phyloP scores from a whole-genome alignment of 2,329 filamentous ascomycete species.

The Penicillium olsonii region DNA sequence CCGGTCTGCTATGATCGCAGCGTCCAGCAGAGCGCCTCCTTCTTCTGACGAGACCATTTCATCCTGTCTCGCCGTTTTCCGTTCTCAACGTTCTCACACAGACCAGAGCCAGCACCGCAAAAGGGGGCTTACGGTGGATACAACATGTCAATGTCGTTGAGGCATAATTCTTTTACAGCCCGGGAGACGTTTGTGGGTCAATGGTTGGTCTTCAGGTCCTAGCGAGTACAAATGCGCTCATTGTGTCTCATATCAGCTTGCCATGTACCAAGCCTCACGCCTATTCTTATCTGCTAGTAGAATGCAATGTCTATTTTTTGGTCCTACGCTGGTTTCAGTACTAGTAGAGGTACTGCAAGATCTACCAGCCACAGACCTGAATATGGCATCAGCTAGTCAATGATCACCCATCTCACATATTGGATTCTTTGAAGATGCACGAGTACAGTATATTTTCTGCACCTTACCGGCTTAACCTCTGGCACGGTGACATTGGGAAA shows the following conservation, averaged over 20 bases:
- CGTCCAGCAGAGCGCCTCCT: constrained; percentile 29
- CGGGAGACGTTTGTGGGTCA: constrained; percentile 1
- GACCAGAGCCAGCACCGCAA: neutral
- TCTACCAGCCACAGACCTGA: neutral
- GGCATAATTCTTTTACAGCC: neutral
- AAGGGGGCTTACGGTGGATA: neutral
- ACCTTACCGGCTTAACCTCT: neutral
- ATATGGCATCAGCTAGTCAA: neutral
- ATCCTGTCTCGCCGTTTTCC: neutral
- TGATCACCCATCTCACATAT: neutral
- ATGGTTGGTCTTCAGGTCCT: neutral
- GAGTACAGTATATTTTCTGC: neutral
- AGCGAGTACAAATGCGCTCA: neutral
- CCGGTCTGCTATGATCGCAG: constrained; percentile 35
- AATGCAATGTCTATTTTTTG: neutral
- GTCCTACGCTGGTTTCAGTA: no score
- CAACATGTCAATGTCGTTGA: neutral
- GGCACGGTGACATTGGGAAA: constrained; percentile 2
- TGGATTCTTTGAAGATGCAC: neutral
- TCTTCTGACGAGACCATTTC: constrained; percentile 17
- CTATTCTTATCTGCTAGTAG: neutral
- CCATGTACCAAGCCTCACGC: neutral
- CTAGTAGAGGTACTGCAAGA: neutral
- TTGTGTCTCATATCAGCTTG: constrained; percentile 6
- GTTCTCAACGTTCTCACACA: neutral